Conservation (phyloP, 352 stramenopile species). For the Globisporangium lucens region DNA sequence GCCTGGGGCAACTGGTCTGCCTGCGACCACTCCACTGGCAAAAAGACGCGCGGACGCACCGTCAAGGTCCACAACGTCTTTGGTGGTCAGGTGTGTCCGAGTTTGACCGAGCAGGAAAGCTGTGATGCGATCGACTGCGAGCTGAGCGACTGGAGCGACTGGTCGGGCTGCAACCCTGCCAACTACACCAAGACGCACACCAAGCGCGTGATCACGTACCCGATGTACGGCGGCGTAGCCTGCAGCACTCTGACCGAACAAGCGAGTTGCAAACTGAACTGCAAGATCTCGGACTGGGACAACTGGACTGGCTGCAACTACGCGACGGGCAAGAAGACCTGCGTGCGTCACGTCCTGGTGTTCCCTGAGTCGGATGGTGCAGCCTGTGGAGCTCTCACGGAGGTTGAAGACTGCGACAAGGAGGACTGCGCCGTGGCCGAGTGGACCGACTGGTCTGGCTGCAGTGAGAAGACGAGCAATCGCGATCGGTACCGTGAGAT, state of each 20-base stretch:
- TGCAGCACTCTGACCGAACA: constrained; percentile 29
- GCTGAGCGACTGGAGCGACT: constrained; percentile 44
- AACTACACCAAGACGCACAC: constrained; percentile 30
- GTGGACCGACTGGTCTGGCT: constrained; percentile 54
- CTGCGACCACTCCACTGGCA: constrained; percentile 32
- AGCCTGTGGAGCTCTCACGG: constrained; percentile 21
- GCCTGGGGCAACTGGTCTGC: constrained; percentile 48
- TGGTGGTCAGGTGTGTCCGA: constrained; percentile 27
- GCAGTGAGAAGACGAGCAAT: constrained; percentile 43
- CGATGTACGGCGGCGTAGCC: constrained; percentile 30
- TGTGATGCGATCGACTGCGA: constrained; percentile 45
- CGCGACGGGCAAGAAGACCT: constrained; percentile 38
- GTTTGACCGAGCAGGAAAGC: constrained; percentile 15
- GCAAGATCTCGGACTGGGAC: constrained; percentile 43
- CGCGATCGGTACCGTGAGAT: constrained; percentile 30
- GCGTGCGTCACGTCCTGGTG: constrained; percentile 31
- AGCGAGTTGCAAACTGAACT: constrained; percentile 39
- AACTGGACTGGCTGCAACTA: constrained; percentile 48
- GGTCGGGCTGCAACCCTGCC: constrained; percentile 40
- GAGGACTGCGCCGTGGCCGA: constrained; percentile 36
- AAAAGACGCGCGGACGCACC: constrained; percentile 28
- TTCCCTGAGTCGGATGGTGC: constrained; percentile 26
- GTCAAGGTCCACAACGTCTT: constrained; percentile 34
- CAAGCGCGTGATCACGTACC: constrained; percentile 23
- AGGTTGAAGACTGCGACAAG: constrained; percentile 34